These are phyloP conservation scores for Ceratobasidium sp. DNA, from an alignment of 1,284 basidiomycete genomes.

Conservation along the genomic window DNA sequence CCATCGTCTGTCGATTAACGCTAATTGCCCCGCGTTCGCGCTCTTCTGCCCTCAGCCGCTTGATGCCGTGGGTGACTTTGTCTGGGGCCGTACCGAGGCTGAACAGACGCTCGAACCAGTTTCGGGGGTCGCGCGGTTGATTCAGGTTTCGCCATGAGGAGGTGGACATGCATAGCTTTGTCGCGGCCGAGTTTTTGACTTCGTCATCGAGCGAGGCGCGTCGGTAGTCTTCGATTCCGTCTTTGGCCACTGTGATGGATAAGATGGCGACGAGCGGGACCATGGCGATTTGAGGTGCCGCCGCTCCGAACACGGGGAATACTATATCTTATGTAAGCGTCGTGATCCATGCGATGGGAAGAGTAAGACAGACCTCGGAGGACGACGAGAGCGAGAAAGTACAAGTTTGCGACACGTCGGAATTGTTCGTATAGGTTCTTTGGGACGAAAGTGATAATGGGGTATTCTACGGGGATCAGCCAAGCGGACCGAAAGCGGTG, in stretches of 20 bases:
- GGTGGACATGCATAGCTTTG: slow-evolving; percentile 75
- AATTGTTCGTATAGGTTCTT: slow-evolving; percentile 95
- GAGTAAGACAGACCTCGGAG: slow-evolving; percentile 71
- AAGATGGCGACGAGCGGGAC: slow-evolving; percentile 91
- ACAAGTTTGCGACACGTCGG: slow-evolving; percentile 90
- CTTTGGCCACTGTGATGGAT: slow-evolving; percentile 91
- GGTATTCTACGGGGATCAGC: slow-evolving; percentile 76
- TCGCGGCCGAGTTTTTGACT: slow-evolving; percentile 90
- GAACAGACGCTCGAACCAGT: slow-evolving; percentile 79
- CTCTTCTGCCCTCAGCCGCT: slow-evolving; percentile 86
- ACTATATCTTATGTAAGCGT: slow-evolving; percentile 62
- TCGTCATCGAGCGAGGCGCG: slow-evolving; percentile 88
- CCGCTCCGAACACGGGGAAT: slow-evolving; percentile 91
- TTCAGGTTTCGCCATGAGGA: slow-evolving; percentile 86
- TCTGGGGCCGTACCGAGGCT: slow-evolving; percentile 74
- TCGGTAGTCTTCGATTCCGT: slow-evolving; percentile 94
- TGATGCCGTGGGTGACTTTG: slow-evolving; percentile 85
- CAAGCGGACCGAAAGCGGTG: not conserved
- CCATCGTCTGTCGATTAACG: slow-evolving; percentile 36
- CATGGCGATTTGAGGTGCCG: slow-evolving; percentile 85
- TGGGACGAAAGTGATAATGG: slow-evolving; percentile 90
- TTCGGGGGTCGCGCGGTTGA: slow-evolving; percentile 81
- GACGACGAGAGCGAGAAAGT: slow-evolving; percentile 88
- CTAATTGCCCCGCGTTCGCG: slow-evolving; percentile 61
- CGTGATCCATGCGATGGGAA: not conserved